Evolutionary conservation across 768 basidiomycete species (phyloP).

Genomic region (Tephrocybe sp.): DNA sequence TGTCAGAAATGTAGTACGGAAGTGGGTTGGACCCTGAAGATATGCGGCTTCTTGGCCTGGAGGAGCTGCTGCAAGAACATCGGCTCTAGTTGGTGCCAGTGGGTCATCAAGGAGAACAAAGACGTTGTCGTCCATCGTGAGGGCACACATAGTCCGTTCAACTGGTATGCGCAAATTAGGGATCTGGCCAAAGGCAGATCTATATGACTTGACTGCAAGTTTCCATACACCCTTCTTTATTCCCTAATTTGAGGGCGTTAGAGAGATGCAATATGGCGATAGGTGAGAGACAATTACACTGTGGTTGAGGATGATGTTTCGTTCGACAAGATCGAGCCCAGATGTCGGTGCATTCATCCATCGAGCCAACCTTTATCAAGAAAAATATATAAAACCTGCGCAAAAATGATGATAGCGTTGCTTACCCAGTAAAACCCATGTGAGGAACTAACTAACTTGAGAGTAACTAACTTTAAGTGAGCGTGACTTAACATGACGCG

Average conservation of each 20-base stretch:
- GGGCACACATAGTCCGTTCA: slow-evolving; percentile 71
- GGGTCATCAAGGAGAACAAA: slow-evolving; percentile 81
- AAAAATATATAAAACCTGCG: slow-evolving; percentile 7
- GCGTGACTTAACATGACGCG: slow-evolving; percentile 4
- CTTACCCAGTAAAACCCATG: slow-evolving; percentile 67
- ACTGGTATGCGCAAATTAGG: slow-evolving; percentile 46
- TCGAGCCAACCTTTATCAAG: slow-evolving; percentile 56
- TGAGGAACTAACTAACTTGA: not conserved
- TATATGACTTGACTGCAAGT: slow-evolving; percentile 68
- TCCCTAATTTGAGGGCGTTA: slow-evolving; percentile 40
- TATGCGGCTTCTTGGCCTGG: slow-evolving; percentile 39
- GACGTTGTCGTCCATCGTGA: slow-evolving; percentile 79
- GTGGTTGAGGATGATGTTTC: slow-evolving; percentile 71
- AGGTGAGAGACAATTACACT: slow-evolving; percentile 38
- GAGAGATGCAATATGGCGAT: not conserved
- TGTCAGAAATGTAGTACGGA: slow-evolving; percentile 74
- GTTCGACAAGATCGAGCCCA: slow-evolving; percentile 63
- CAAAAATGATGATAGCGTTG: slow-evolving; percentile 6
- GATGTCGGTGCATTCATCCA: slow-evolving; percentile 82
- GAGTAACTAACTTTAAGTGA: not conserved
- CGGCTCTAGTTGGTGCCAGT: slow-evolving; percentile 62
- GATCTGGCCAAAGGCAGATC: slow-evolving; percentile 64
- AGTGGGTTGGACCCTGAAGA: slow-evolving; percentile 57
- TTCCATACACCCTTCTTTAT: slow-evolving; percentile 62
- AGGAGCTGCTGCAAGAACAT: slow-evolving; percentile 47